Base-by-base conservation (phyloP, 208 protist species). In the Leishmania amazonensis region DNA sequence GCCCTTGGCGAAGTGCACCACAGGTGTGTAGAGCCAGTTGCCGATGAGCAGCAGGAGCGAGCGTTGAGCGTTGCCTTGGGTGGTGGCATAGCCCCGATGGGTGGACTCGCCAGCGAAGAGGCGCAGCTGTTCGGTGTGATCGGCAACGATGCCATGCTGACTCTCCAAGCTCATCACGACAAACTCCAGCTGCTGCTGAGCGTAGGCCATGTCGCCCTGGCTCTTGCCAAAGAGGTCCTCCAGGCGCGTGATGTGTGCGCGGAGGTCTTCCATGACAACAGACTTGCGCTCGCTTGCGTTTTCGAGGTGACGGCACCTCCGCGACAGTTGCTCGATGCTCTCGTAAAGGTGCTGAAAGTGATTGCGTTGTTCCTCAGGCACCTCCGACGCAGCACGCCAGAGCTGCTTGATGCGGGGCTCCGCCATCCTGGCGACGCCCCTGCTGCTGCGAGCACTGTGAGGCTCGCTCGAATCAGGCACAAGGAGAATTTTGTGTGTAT, bases 51-150 rank as follows among this genome's bases (percentile, higher is more conserved):
- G 81, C 42, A 96, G 81, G 40, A 93, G 54, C 38, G 87, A 89
- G 74, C 87, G 81, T 60, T 87, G 77, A 47, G 80, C 70, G 42
- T 40, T 67, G 8, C 71, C 57, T 42, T 62, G 42, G 8, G 38
- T 60, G 6, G 75, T 76, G 2, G 51, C 54, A 4, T 81, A 79
- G 71, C 87, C 83, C 31, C 86, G 89, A 62, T 84, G 87, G n/a
- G 78, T 89, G 2, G 90, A 90, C 79, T 96, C 93, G n/a, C 87
- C 88, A 21, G 88, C 94, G 75, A 96, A 96, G 49, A 96, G 86
- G 19, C 93, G 91, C 47, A 97, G 87, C 84, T 96, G 92, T 81
- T 97, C 94, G 8, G 91, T 96, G 85, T 97, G 94, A 74, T 95
- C 92, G 13, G 94, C 86, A 2, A 97, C 89, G 64, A 96, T 93